Base-by-base conservation (phyloP, 352 stramenopile species). In the Pythium aphanidermatum region DNA sequence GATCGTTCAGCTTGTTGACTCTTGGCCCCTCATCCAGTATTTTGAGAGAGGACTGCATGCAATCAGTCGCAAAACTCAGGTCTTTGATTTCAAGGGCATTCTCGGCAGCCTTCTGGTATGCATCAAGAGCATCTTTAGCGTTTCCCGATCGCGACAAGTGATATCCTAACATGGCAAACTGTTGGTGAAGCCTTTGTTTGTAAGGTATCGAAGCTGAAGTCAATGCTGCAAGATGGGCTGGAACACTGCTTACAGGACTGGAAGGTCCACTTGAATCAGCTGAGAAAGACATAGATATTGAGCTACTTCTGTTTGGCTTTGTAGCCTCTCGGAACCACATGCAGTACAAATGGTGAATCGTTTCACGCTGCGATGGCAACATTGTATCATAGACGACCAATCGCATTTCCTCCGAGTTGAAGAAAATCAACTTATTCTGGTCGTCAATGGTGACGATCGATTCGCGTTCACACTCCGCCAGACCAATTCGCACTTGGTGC, bases 21-120 rank as follows among this genome's bases (percentile, higher is more conserved):
- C 63, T 58, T 7, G 65, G 56, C 12, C 66, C 57, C 4, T 77
- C 64, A 16, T 76, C 74, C 16, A 90, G 30, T 30, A 83, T 79
- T 29, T 80, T 79, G 55, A 63, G 80, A 19, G 77, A 77, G n/a
- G 73, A 81, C 37, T 81, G 74, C 63, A 90, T 78, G 56, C 77
- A 90, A 28, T 83, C 74, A 20, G 77, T 70, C 2, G 72, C 77
- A 40, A 87, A 90, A 1, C 68, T 66, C 13, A 85, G 47, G 41
- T 86, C 77, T 33, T 68, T 70, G 19, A 57, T 63, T 2, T 79
- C 69, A 13, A 86, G 66, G 3, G 70, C 74, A 7, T 74, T 58
- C 29, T 87, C 77, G 0, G 67, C 70, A 2, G 72, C 72, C 17
- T 80, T 65, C 29, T 82, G 60, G 48, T 86, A 87, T 0, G 72